Evolutionary conservation across 805 yeast genomes (phyloP), one percentile per base, ranked within the genome.

Genomic region (Wickerhamiella nectarea): DNA sequence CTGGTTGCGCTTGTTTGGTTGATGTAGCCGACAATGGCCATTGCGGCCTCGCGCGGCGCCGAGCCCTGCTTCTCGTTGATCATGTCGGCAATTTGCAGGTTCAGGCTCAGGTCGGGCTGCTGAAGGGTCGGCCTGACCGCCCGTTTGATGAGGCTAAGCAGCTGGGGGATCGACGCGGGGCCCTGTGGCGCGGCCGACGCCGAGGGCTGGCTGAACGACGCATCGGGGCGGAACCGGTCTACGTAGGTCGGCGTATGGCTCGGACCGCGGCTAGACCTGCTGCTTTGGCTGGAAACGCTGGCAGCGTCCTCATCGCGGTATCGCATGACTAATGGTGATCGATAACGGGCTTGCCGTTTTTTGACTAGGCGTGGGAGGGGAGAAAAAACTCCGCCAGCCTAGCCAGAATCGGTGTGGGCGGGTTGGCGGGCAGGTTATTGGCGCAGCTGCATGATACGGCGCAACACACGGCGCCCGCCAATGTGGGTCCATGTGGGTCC

Each of bases 31-130:
- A 80, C 96, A 49, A 87, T 77, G 5, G 87, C 78, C 49, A 77
- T 71, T 5, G 94, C 93, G 3, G 97, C 96, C 57, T 89, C 96
- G 48, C 95, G 71, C 2, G 97, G 95, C 51, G 83, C 69, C 14
- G 75, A 72, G 20, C 94, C 97, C 65, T 87, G 94, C 57, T 89
- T 89, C 44, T 81, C 87, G 58, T 91, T 91, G 61, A 91, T 77
- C 55, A 80, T 72, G 62, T 91, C 99, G 48, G 96, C 89, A 47
- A 91, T 87, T 58, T 89, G 96, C 52, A 91, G 65, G 59, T 89
- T 91, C 49, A 86, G 65, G 3, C 85, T 83, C 46, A 87, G 70
- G 57, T 91, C 89, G 5, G 98, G 97, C 64, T 89, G 95, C 20
- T 67, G 58, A 38, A 83, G 67, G 1, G 89, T 69, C 31, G 91